These are phyloP conservation scores for Aspergillus pseudonomiae DNA, from an alignment of 2,329 filamentous ascomycete genomes.

Conservation along the genomic window DNA sequence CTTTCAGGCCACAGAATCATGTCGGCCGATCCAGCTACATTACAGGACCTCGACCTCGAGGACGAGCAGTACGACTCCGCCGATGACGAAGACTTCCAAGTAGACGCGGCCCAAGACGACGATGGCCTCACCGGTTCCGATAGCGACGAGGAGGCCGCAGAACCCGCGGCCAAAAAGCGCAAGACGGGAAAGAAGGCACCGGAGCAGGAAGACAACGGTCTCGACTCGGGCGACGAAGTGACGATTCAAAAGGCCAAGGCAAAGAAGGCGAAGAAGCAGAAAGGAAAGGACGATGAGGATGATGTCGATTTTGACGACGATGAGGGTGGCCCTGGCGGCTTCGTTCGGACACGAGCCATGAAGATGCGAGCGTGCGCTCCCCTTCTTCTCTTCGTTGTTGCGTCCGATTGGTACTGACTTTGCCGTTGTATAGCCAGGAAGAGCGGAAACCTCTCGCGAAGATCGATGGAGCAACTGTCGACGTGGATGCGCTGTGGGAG, in stretches of 20 bases:
- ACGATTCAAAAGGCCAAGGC: slow-evolving; percentile 55
- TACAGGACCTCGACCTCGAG: slow-evolving; percentile 28
- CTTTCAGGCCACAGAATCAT: neutral
- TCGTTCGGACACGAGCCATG: slow-evolving; percentile 59
- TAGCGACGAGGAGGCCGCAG: slow-evolving; percentile 31
- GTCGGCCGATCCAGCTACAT: slow-evolving; percentile 16
- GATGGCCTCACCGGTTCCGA: slow-evolving; percentile 35
- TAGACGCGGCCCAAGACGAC: slow-evolving; percentile 38
- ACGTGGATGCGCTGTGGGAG: slow-evolving; percentile 59
- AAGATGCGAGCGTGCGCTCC: slow-evolving; percentile 48
- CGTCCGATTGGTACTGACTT: slow-evolving; percentile 1
- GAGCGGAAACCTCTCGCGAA: slow-evolving; percentile 52
- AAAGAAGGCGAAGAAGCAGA: slow-evolving; percentile 44
- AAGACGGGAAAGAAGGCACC: slow-evolving; percentile 31
- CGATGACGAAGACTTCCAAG: slow-evolving; percentile 43
- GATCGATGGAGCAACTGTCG: slow-evolving; percentile 56
- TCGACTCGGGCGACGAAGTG: slow-evolving; percentile 60
- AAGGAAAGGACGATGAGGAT: slow-evolving; percentile 40
- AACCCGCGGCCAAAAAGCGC: slow-evolving; percentile 44
- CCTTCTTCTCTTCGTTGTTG: neutral
- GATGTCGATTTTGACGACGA: slow-evolving; percentile 40
- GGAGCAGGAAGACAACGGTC: slow-evolving; percentile 38
- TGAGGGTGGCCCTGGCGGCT: slow-evolving; percentile 52
- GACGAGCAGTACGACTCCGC: slow-evolving; percentile 42
- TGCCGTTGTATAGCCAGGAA: slow-evolving; percentile 41